These are phyloP conservation scores for Aspergillus quadricinctus DNA, from an alignment of 2,329 filamentous ascomycete species.

Conservation along the genomic window DNA sequence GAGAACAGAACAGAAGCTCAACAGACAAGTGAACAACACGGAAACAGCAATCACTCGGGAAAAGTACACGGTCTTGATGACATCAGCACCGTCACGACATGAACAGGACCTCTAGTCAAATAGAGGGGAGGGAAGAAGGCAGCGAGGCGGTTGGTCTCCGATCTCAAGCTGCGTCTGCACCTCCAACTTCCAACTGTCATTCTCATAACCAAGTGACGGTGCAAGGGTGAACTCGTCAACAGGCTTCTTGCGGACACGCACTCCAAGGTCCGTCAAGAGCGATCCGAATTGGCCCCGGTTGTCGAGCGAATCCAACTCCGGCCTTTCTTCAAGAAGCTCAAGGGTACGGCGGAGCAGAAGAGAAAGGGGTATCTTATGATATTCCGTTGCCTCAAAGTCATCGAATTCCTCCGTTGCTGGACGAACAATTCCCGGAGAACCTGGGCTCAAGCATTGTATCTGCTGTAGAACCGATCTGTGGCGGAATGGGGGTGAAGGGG, in stretches of 20 bases:
- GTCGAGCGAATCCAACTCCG: constrained; percentile 16
- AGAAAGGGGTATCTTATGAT: constrained; percentile 10
- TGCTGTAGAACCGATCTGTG: not conserved
- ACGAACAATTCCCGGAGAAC: constrained; percentile 8
- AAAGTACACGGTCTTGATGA: not conserved
- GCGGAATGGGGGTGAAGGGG: not conserved
- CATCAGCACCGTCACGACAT: not conserved
- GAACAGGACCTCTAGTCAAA: constrained; percentile 4
- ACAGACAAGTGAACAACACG: not conserved
- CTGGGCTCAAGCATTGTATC: constrained; percentile 1
- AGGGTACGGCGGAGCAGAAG: constrained; percentile 10
- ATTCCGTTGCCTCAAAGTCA: constrained; percentile 4
- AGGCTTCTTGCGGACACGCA: constrained; percentile 1
- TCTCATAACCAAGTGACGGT: constrained; percentile 1
- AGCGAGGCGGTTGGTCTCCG: not conserved
- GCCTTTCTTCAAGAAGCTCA: constrained; percentile 10
- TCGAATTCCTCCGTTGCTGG: constrained; percentile 3
- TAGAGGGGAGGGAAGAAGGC: constrained; percentile 8
- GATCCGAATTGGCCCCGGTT: constrained; percentile 14
- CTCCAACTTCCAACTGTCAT: constrained; percentile 6
- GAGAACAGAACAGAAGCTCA: not conserved
- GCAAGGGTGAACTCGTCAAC: not conserved
- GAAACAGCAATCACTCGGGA: not conserved
- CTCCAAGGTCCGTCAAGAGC: constrained; percentile 10
- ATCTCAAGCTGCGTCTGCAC: not conserved